Conservation (phyloP, 345 rosid species). For the Eucalyptus microcorys region DNA sequence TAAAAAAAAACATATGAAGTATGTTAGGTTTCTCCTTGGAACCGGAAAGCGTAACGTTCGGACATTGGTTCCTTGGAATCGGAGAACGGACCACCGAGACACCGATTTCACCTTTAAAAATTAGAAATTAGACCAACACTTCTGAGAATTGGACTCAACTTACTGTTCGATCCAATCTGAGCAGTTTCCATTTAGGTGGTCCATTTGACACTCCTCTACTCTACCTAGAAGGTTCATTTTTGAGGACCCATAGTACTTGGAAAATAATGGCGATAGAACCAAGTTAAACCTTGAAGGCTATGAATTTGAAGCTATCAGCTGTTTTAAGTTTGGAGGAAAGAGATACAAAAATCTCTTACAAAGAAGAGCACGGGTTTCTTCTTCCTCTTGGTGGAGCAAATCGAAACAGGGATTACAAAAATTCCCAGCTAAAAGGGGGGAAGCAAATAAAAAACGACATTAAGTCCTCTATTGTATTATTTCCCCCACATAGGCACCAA, state of each 20-base stretch:
- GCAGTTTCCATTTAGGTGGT: too few species aligned
- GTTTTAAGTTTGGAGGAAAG: not conserved
- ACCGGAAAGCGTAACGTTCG: fast-evolving
- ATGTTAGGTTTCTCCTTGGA: too few species aligned
- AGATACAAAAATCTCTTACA: not conserved
- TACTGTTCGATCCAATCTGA: fast-evolving
- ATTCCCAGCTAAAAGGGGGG: not conserved
- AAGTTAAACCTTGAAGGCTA: not conserved
- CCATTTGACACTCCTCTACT: too few species aligned
- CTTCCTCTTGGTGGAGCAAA: not conserved
- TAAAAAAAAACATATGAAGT: too few species aligned
- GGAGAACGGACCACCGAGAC: too few species aligned
- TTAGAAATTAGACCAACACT: too few species aligned
- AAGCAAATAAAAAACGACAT: too few species aligned
- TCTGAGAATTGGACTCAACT: fast-evolving
- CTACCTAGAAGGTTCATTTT: not conserved
- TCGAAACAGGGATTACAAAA: not conserved
- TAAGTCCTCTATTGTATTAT: not conserved
- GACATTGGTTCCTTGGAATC: too few species aligned
- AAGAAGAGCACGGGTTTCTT: not conserved
- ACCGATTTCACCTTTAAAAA: too few species aligned
- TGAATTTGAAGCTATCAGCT: not conserved
- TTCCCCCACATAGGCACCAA: not conserved
- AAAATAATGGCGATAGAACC: not conserved
- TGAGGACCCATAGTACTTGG: not conserved